Percentiles rank a stretch among this genome's conserved stretches.
phyloP scores from a whole-genome alignment of 2,329 filamentous ascomycete genomes.

The Fusarium sp. region DNA sequence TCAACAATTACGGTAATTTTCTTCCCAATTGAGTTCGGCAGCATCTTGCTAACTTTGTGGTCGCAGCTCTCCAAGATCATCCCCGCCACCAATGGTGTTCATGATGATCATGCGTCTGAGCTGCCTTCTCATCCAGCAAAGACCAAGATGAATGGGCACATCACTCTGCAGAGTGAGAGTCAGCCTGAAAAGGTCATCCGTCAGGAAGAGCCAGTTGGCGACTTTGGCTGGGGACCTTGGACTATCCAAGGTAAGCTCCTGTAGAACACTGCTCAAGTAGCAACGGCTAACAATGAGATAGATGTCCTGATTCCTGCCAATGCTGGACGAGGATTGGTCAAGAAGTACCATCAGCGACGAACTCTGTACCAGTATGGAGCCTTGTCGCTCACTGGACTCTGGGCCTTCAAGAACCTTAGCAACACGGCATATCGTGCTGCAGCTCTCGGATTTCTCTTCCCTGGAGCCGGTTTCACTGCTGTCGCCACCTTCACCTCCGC shows the following conservation, averaged over 20 bases:
- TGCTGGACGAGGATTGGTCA: conserved; percentile 16
- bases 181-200: neutral
- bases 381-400: conserved; percentile 6
- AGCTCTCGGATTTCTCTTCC: conserved; percentile 22
- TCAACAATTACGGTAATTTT: neutral
- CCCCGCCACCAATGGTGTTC: conserved; percentile 7
- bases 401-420: conserved; percentile 13
- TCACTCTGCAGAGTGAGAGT: neutral
- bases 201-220: conserved; percentile 15
- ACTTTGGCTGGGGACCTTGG: conserved; percentile 26
- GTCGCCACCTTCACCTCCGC: conserved; percentile 8
- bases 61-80: conserved; percentile 14
- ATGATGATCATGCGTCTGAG: neutral
- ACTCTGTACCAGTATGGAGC: conserved; percentile 16
- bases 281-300: neutral
- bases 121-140: conserved; percentile 1
- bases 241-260: conserved; percentile 7
- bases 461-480: conserved; percentile 24
- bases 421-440: conserved; percentile 9
- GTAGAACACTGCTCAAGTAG: no score
- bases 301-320: conserved; percentile 17
- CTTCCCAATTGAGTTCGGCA: neutral
- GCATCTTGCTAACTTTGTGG: neutral
- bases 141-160: neutral
- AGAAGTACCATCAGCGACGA: conserved; percentile 20